Evolutionary conservation across 1,139 yeast genomes (phyloP).

Genomic region (Yamadazyma trypodendri): DNA sequence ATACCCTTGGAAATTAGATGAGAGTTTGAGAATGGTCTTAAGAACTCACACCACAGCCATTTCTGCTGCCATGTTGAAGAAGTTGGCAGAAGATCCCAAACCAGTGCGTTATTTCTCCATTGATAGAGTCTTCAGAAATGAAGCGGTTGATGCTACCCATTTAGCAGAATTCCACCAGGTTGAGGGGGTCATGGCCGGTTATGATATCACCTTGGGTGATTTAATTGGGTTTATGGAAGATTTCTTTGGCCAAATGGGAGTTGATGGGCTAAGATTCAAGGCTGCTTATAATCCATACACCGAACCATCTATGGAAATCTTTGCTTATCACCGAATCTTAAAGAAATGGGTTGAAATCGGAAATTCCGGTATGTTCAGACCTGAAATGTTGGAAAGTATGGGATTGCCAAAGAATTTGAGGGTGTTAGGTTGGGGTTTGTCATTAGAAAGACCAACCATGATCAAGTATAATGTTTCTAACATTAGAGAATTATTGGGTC

Average conservation of each 20-base stretch:
- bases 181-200: conserved; percentile 98
- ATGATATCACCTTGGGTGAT: conserved; percentile 91
- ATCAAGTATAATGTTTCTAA: conserved; percentile 94
- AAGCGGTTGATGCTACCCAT: conserved; percentile 99
- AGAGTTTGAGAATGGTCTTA: conserved; percentile 84
- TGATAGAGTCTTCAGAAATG: conserved; percentile 98
- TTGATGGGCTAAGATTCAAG: conserved; percentile 89
- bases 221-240: conserved; percentile 98
- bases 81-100: conserved; percentile 84
- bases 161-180: conserved; percentile 99
- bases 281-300: conserved; percentile 99
- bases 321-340: conserved; percentile 93
- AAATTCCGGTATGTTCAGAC: conserved; percentile 99
- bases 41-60: conserved; percentile 98
- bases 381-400: conserved; percentile 98
- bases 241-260: conserved; percentile 97
- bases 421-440: conserved; percentile 96
- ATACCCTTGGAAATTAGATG: conserved; percentile 94
- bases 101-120: conserved; percentile 93
- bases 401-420: conserved; percentile 93
- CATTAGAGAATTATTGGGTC: conserved; percentile 92
- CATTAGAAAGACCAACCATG: conserved; percentile 98
- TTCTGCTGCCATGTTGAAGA: conserved; percentile 82
- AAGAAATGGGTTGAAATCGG: conserved; percentile 99
- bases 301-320: conserved; percentile 97